Evolutionary conservation across 192 early-diverging fungal species (phyloP), one percentile per base, ranked within the genome.

Genomic region (Entomortierella beljakovae): DNA sequence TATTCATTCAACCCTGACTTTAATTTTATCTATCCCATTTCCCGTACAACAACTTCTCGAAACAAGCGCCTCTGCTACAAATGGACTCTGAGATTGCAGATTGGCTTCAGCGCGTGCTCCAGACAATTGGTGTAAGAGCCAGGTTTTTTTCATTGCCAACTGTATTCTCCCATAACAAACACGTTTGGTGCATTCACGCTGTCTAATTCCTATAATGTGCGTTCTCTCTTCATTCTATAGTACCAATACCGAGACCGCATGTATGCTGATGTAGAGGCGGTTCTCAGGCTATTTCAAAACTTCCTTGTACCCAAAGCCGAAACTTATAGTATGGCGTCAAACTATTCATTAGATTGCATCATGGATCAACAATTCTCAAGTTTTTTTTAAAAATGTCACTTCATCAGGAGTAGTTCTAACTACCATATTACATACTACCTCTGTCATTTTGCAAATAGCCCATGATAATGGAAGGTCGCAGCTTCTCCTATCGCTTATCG

Each of bases 401-500:
- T n/a, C n/a, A n/a, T n/a, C n/a, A n/a, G n/a, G n/a, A n/a, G n/a
- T n/a, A n/a, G n/a, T n/a, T n/a, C n/a, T n/a, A n/a, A n/a, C n/a
- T n/a, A n/a, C n/a, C n/a, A n/a, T n/a, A n/a, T n/a, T n/a, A n/a
- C n/a, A n/a, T n/a, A n/a, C n/a, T 43, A 18, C 10, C 29, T 37
- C 28, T 57, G 18, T 28, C 13, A 29, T 46, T 20, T 13, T 25
- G 1, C 23, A 33, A 3, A 25, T 80, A 89, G 88, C 88, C 38
- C 84, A 87, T 53, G 84, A 89, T 33, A 81, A 87, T 71, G 86
- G 87, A 16, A 82, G 87, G 57, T 85, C 73, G 9, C 84, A 91
- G 69, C 84, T 91, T 23, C 81, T 96, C 0, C 85, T 98, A 26
- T 95, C 91, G 70, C 83, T 98, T 26, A 88, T 93, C 60, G 97